Evolutionary conservation across 2,329 filamentous ascomycete species (phyloP), one percentile per base, ranked within the genome.

Genomic region (Verticillium dahliae): DNA sequence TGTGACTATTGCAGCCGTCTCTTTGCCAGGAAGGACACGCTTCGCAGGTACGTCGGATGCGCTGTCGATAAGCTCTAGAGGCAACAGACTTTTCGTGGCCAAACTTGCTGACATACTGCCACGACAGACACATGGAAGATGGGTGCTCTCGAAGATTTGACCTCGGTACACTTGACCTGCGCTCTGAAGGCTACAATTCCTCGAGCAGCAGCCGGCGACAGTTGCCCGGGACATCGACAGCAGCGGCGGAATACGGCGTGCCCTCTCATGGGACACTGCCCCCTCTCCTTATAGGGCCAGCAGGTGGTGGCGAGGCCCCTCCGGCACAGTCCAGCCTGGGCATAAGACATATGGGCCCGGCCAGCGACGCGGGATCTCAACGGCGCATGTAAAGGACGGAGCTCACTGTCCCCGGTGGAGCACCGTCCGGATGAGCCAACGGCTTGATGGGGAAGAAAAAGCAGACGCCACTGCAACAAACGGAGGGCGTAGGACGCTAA

Each of bases 1-100:
- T 96, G 91, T 70, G 81, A 86, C 63, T 86, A 87, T 63, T 96
- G 91, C 70, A 82, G 83, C 37, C 82, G 85, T 60, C 80, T 83
- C 52, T 96, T 96, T 77, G 87, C 90, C 33, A 84, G 91, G 55
- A 92, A 92, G 72, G 91, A 96, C 69, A 95, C 91, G 1, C 79
- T 95, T n/a, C 78, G 87, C 75, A 89, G 91, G 90, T 91, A 75
- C 75, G 81, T 64, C 10, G 6, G 37, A 13, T 18, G n/a, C 13
- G 31, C 38, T 22, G 38, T 22, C n/a, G 10, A 37, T 57, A 56
- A 9, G 57, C n/a, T 5, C 27, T 31, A 31, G 27, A 31, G 62
- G 37, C 27, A 38, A 34, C 27, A 56, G 58, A 9, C 35, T 9
- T 37, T 37, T 37, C 35, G 35, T 13, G 45, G 45, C 15, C 56